Evolutionary conservation across 1,139 yeast species (phyloP), one percentile per base, ranked within the genome.

Genomic region (Blastobotrys proliferans): DNA sequence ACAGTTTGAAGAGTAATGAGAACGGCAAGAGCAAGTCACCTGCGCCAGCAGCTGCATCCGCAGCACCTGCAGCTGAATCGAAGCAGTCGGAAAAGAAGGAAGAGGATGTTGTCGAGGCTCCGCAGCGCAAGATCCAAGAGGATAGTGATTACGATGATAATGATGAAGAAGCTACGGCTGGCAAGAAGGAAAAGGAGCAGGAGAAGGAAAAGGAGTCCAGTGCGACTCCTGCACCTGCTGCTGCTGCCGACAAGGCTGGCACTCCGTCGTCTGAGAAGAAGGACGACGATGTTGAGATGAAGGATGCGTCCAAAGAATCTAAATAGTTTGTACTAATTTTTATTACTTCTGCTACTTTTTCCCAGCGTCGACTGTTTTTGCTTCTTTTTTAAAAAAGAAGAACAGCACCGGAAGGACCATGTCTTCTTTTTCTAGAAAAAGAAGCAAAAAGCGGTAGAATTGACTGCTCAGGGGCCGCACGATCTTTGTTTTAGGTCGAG

Each of bases 121-220:
- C 85, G 18, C 79, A 83, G 60, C 73, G 94, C 57, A 75, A 80
- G 53, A 80, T 85, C 20, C 90, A 82, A 41, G 95, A 84, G 57
- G 95, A 85, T 58, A 90, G 83, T 57, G 77, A 85, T 59, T 85
- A 85, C 60, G 95, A 85, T 60, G 94, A 83, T 46, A 87, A 76
- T 30, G 74, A 67, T 6, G 65, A 60, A n/a, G 51, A 47, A 30
- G 45, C 22, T 35, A 37, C 40, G 27, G 26, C 21, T 6, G 13
- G 30, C 3, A 20, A 18, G 16, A 26, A 22, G 34, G 26, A 37
- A 14, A 31, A 9, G n/a, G 30, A 25, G 21, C 24, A 37, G 20
- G 47, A 35, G 17, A n/a, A 21, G n/a, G 34, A 37, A 5, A 17
- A 38, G 14, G 44, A 32, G 19, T n/a, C 31, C 6, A 8, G 13